A percentile compares a stretch with the other conserved stretches of the same genome.
Conservation (phyloP, 2,329 filamentous ascomycete species). For the Polychaeton citri region DNA sequence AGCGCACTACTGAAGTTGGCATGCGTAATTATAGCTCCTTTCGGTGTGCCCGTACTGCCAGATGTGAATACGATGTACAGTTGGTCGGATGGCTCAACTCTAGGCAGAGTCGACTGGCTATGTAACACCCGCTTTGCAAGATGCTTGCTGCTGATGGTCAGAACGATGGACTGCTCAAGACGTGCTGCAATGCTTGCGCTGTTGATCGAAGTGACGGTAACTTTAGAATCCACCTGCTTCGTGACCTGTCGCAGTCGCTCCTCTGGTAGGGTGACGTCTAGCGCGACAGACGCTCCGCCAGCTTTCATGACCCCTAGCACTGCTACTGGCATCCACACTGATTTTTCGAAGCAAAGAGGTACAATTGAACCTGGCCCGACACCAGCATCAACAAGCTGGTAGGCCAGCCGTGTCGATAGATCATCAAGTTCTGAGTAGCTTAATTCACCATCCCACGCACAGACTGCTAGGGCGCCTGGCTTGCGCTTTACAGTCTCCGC, state of each 20-base stretch:
- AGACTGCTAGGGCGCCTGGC: too few relatives aligned
- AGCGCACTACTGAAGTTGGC: too few relatives aligned
- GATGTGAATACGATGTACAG: not conserved
- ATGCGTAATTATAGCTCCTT: not conserved
- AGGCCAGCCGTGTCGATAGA: conserved; percentile 26
- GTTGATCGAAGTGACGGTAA: conserved; percentile 11
- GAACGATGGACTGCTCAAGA: too few relatives aligned
- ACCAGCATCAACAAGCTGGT: conserved; percentile 14
- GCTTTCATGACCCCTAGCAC: conserved; percentile 26
- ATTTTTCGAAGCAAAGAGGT: conserved; percentile 27
- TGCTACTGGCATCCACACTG: conserved; percentile 21
- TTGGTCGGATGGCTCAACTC: not conserved
- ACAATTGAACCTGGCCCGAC: conserved; percentile 19
- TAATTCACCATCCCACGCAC: conserved; percentile 5
- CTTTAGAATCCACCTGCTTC: conserved; percentile 1
- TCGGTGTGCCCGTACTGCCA: not conserved
- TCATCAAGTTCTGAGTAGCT: conserved; percentile 4
- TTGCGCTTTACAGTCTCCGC: too few relatives aligned
- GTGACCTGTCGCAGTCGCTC: conserved; percentile 3
- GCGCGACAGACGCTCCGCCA: conserved; percentile 22
- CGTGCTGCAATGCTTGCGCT: too few relatives aligned
- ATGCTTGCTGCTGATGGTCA: too few relatives aligned
- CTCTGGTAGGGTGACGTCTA: conserved; percentile 21
- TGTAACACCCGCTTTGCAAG: too few relatives aligned
- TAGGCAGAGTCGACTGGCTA: not conserved